Base-by-base conservation (phyloP, 2,329 filamentous ascomycete species). In the Alternaria hordeiaustralica region DNA sequence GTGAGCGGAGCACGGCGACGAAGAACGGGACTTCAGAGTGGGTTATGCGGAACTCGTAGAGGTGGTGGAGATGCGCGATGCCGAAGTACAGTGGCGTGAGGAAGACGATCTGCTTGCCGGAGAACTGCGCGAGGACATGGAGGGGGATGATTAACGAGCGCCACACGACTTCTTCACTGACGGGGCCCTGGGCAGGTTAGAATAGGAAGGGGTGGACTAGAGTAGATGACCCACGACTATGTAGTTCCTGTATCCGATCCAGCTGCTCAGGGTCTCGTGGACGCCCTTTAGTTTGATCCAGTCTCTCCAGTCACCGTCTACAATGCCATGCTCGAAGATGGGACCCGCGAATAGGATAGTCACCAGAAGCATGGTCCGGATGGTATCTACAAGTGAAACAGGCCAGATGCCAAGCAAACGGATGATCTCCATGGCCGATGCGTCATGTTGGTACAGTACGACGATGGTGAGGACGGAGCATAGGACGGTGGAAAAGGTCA, bases 151-250 rank as follows among this genome's bases (percentile, higher is more conserved):
- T 90, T 69, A 94, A 89, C 4, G 93, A 93, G 75, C 96, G 92
- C 85, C 97, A 99, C 73, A 97, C 91, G 64, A 97, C 84, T 81
- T 99, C 96, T 82, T 99, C 96, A 11, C 94, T 97, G 58, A 96
- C 83, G 1, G 96, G 94, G 36, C 93, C 94, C 73, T 78, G 44
- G 15, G n/a, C 30, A 64, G 44, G 70, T 71, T 49, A 74, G 68
- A 20, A 25, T 18, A 2, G 15, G 12, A 54, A 18, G 20, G 6
- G 9, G 8, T 46, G 12, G 25, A 25, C 11, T 36, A 12, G 18
- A 41, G 23, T 18, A 45, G 6, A 51, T 21, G 45, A 84, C 91
- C 73, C 84, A 96, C 94, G 44, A 92, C 92, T 65, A 98, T 86
- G 76, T 91, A 89, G 77, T 97, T 98, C 70, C 96, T 89, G 88